These are phyloP conservation scores for Fusarium guadeloupense DNA, from an alignment of 2,329 filamentous ascomycete genomes.

Conservation along the genomic window DNA sequence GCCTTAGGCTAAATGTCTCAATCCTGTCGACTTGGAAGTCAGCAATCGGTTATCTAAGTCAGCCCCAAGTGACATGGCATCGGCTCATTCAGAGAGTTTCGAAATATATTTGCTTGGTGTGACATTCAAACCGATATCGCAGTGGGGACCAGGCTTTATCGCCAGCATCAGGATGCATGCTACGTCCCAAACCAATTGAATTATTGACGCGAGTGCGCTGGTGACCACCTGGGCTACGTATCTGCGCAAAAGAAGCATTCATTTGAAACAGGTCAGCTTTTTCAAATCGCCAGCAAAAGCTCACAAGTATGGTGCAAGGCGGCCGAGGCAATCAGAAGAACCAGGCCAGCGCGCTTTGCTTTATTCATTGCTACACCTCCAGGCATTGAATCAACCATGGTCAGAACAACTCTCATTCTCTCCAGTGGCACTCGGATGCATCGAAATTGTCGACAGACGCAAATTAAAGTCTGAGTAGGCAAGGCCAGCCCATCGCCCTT, in stretches of 20 bases:
- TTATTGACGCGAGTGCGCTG: slow-evolving; percentile 12
- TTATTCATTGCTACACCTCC: not conserved
- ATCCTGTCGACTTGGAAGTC: not conserved
- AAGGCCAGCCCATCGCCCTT: not conserved
- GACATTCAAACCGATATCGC: slow-evolving; percentile 13
- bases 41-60: not conserved
- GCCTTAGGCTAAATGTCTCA: not conserved
- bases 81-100: slow-evolving; percentile 27
- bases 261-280: not conserved
- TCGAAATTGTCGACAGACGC: not conserved
- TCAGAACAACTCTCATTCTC: not conserved
- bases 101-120: slow-evolving; percentile 10
- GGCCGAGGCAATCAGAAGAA: not conserved
- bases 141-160: slow-evolving; percentile 18
- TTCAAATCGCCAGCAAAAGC: not conserved
- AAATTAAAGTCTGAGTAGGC: not conserved
- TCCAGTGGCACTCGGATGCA: not conserved
- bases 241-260: not conserved
- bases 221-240: not conserved
- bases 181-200: slow-evolving; percentile 30
- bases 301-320: not conserved
- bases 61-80: not conserved
- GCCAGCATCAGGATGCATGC: slow-evolving; percentile 36
- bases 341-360: not conserved
- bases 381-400: not conserved